Conservation (phyloP, 2,329 filamentous ascomycete species). For the Ilyonectria sp. region DNA sequence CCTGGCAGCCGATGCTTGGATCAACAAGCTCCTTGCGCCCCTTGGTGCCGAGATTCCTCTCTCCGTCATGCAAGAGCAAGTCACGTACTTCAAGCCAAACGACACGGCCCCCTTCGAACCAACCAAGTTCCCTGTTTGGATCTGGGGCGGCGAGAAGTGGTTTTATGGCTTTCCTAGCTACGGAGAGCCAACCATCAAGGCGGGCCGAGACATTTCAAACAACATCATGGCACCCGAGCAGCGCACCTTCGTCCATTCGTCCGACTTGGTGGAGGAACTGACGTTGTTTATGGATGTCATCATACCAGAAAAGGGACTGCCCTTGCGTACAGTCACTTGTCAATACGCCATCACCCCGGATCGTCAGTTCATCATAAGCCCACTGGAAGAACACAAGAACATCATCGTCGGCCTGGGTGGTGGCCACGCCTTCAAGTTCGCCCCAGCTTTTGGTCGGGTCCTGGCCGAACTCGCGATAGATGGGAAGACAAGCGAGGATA, state of each 20-base stretch:
- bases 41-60: conserved; percentile 35
- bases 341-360: conserved; percentile 47
- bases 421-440: conserved; percentile 46
- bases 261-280: conserved; percentile 19
- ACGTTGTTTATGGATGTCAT: conserved; percentile 26
- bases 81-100: conserved; percentile 39
- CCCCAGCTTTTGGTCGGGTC: conserved; percentile 45
- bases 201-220: conserved; percentile 33
- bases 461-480: conserved; percentile 46
- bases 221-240: conserved; percentile 37
- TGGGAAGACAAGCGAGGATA: conserved; percentile 38
- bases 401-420: conserved; percentile 41
- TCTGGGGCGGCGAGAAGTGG: conserved; percentile 30
- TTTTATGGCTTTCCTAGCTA: conserved; percentile 38
- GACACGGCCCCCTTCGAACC: conserved; percentile 28
- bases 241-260: conserved; percentile 34
- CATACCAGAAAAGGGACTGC: conserved; percentile 28
- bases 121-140: conserved; percentile 34
- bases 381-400: conserved; percentile 32
- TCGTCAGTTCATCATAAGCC: conserved; percentile 44
- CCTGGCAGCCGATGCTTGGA: conserved; percentile 37
- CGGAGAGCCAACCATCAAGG: conserved; percentile 39
- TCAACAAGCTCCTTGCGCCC: conserved; percentile 34
- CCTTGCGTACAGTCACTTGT: conserved; percentile 44
- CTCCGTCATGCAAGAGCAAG: conserved; percentile 41